These are phyloP conservation scores for Eimeria acervulina DNA, from an alignment of 169 alveolate genomes.

Conservation along the genomic window DNA sequence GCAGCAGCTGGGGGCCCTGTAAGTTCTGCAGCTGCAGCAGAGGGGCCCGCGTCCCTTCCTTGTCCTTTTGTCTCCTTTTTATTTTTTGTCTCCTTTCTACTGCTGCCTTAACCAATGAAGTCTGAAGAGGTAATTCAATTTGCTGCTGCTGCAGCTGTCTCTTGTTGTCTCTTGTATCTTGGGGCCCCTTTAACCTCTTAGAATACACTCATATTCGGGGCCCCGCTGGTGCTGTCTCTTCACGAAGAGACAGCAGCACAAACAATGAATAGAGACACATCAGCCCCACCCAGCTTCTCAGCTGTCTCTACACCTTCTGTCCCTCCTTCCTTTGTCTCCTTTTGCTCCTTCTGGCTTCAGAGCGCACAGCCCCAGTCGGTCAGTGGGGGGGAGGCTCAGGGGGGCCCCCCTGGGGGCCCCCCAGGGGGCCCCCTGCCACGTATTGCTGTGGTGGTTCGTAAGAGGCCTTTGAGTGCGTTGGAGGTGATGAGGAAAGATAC, in stretches of 20 bases:
- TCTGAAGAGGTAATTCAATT: too few relatives aligned
- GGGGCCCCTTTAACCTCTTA: too few relatives aligned
- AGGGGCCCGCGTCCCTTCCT: too few relatives aligned
- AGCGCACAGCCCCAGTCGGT: neutral
- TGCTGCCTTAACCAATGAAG: too few relatives aligned
- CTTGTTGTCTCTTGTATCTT: neutral
- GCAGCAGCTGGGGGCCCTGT: constrained; percentile 41
- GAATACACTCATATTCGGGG: too few relatives aligned
- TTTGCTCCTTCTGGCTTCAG: neutral
- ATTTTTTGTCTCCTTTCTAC: too few relatives aligned
- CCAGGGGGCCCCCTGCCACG: constrained; percentile 71
- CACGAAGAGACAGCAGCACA: too few relatives aligned
- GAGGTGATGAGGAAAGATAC: constrained; percentile 61
- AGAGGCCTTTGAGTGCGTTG: constrained; percentile 86
- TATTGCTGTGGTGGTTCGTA: constrained; percentile 87
- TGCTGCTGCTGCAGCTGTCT: too few relatives aligned
- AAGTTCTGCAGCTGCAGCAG: too few relatives aligned
- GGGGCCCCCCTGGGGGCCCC: neutral
- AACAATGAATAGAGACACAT: too few relatives aligned
- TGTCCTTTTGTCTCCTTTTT: neutral
- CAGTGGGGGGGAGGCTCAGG: constrained; percentile 11
- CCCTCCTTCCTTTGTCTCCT: neutral
- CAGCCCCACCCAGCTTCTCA: too few relatives aligned
- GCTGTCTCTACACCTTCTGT: neutral
- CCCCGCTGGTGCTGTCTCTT: too few relatives aligned